Evolutionary conservation across 2,329 filamentous ascomycete genomes (phyloP).

Genomic region (Alternaria triticina): DNA sequence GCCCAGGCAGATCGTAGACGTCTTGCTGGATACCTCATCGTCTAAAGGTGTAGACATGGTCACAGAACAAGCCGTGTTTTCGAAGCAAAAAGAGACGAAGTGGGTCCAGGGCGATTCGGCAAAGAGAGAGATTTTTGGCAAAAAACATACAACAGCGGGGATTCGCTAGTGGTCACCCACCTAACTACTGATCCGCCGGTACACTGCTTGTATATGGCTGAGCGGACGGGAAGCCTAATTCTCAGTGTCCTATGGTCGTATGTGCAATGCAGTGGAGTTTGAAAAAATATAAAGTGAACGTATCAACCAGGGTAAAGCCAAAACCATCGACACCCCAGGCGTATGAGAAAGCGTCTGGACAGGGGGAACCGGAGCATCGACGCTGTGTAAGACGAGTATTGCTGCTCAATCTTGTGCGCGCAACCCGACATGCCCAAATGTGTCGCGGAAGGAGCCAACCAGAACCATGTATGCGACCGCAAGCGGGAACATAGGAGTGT

Average conservation of each 20-base stretch:
- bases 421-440: neutral
- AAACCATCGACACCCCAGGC: neutral
- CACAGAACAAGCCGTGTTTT: too few species aligned
- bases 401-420: neutral
- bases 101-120: too few species aligned
- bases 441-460: neutral
- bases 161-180: too few species aligned
- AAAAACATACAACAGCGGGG: too few species aligned
- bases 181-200: too few species aligned
- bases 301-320: neutral
- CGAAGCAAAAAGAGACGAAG: too few species aligned
- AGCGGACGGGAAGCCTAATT: too few species aligned
- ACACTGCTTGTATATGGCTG: too few species aligned
- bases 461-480: neutral
- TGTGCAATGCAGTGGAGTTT: neutral
- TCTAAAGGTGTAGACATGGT: too few species aligned
- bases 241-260: neutral
- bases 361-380: neutral
- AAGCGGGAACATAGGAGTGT: neutral
- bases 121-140: too few species aligned
- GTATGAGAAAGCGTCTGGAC: neutral
- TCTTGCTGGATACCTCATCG: too few species aligned
- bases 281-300: neutral
- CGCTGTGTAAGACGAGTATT: neutral
- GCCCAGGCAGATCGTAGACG: too few species aligned